Evolutionary conservation across 169 alveolate genomes (phyloP).

Genomic region (Neospora caninum): DNA sequence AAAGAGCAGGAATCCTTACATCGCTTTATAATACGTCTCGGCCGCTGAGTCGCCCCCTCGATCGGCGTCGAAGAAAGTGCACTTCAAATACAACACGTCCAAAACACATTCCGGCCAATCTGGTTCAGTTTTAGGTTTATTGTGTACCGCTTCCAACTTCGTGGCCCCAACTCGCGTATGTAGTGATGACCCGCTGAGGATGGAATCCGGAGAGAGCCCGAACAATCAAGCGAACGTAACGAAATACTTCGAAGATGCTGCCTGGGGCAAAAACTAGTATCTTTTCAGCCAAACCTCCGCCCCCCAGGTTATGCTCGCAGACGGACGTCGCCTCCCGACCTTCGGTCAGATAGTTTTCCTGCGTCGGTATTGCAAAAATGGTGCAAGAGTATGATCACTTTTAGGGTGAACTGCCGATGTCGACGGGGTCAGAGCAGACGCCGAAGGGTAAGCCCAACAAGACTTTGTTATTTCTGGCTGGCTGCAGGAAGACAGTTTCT

Average conservation of each 20-base stretch:
- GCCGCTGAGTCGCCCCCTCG: constrained; percentile 31
- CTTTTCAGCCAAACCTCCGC: too few relatives aligned
- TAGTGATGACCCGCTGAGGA: neutral
- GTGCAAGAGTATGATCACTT: too few relatives aligned
- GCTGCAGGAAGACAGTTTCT: neutral
- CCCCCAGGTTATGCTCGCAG: too few relatives aligned
- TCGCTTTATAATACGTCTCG: constrained; percentile 33
- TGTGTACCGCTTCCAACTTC: neutral
- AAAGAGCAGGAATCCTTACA: neutral
- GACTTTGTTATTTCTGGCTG: neutral
- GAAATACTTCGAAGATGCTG: neutral
- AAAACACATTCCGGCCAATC: neutral
- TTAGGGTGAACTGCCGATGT: too few relatives aligned
- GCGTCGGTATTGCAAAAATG: neutral
- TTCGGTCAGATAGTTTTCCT: too few relatives aligned
- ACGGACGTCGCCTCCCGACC: too few relatives aligned
- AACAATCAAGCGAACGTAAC: neutral
- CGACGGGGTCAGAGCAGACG: too few relatives aligned
- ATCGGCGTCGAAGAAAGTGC: neutral
- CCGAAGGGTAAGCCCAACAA: too few relatives aligned
- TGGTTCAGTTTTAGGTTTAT: neutral
- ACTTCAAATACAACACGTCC: neutral
- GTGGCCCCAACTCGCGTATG: neutral
- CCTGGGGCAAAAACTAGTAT: too few relatives aligned
- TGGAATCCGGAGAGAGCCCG: neutral